These are phyloP conservation scores for Microcyclospora pomicola DNA, from an alignment of 2,329 filamentous ascomycete species.

Conservation along the genomic window DNA sequence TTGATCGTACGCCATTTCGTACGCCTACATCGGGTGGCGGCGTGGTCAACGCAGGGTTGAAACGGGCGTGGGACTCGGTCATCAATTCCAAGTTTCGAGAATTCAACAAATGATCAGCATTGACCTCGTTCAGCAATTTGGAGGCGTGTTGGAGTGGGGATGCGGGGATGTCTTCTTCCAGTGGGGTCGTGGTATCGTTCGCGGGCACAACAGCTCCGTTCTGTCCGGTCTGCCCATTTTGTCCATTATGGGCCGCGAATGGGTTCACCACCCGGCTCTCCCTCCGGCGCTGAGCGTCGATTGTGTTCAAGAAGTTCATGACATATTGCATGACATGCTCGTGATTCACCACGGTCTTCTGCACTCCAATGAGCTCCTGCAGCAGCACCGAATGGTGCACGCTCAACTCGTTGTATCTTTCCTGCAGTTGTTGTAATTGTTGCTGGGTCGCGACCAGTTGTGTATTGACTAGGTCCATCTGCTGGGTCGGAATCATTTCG, in stretches of 20 bases:
- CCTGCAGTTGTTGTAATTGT: conserved; percentile 76
- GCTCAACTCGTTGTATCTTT: conserved; percentile 66
- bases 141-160: conserved; percentile 55
- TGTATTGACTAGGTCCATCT: conserved; percentile 77
- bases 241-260: conserved; percentile 26
- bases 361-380: conserved; percentile 49
- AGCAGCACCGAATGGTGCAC: conserved; percentile 51
- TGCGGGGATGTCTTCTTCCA: conserved; percentile 48
- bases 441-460: conserved; percentile 83
- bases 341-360: conserved; percentile 59
- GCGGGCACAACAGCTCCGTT: neutral
- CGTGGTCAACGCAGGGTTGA: conserved; percentile 42
- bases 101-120: conserved; percentile 51
- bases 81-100: conserved; percentile 51
- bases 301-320: conserved; percentile 51
- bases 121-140: conserved; percentile 51
- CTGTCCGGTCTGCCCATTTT: neutral
- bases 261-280: conserved; percentile 40
- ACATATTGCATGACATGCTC: conserved; percentile 58
- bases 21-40: conserved; percentile 38
- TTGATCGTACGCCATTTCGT: conserved; percentile 26
- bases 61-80: conserved; percentile 43
- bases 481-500: conserved; percentile 65
- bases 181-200: conserved; percentile 4
- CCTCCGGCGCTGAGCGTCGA: conserved; percentile 50